A percentile compares a stretch with the other conserved stretches of the same genome.
Evolutionary conservation across 805 yeast genomes (phyloP).

Genomic region (Zygosaccharomyces bisporus): DNA sequence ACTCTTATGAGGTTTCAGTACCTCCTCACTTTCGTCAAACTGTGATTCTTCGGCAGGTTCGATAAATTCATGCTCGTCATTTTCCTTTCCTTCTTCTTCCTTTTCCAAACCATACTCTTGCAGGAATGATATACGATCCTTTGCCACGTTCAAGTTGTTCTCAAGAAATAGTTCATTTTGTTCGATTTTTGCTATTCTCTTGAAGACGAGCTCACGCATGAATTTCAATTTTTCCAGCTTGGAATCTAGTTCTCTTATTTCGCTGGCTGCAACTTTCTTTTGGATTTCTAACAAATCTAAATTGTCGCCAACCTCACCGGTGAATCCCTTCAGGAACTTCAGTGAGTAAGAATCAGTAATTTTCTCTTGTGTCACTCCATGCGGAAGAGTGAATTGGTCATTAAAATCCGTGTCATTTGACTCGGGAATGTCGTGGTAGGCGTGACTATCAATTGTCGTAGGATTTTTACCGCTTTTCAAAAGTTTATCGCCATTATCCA

Average conservation of each 20-base stretch:
- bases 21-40: no score
- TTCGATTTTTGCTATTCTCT: constrained; percentile 57
- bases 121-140: constrained; percentile 43
- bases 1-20: background rate
- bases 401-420: constrained; percentile 17
- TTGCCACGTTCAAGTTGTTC: constrained; percentile 42
- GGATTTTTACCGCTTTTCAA: constrained; percentile 15
- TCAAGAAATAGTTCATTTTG: constrained; percentile 57
- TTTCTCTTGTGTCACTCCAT: constrained; percentile 41
- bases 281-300: constrained; percentile 57
- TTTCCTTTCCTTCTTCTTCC: constrained; percentile 24
- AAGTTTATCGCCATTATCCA: constrained; percentile 31
- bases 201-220: constrained; percentile 52
- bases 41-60: constrained; percentile 1
- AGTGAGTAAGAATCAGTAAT: constrained; percentile 43
- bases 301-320: constrained; percentile 41
- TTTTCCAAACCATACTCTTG: constrained; percentile 39
- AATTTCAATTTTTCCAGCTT: constrained; percentile 50
- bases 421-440: constrained; percentile 18
- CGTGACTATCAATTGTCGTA: constrained; percentile 18
- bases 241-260: constrained; percentile 59
- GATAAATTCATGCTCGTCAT: constrained; percentile 10
- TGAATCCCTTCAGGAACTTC: constrained; percentile 37
- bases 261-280: constrained; percentile 60
- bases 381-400: constrained; percentile 35